Percentiles rank a stretch among this genome's conserved stretches.
Evolutionary conservation across 345 rosid genomes (phyloP).

Genomic region (Populus tremula): DNA sequence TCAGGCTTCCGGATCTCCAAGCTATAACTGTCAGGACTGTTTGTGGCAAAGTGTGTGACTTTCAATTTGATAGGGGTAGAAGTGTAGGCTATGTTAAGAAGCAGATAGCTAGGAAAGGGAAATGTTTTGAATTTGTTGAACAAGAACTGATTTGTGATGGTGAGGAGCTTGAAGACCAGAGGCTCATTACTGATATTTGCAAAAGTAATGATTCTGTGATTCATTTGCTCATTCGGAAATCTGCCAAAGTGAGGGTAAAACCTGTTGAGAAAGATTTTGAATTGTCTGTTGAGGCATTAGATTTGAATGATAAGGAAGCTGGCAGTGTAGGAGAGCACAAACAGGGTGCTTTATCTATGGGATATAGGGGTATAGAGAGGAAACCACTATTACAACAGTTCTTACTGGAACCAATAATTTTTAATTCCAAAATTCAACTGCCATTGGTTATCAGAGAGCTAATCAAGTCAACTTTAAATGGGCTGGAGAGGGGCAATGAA

Average conservation of each 20-base stretch:
- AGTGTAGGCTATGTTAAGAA: conserved; percentile 77
- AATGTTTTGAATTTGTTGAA: conserved; percentile 42
- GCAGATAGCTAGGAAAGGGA: conserved; percentile 55
- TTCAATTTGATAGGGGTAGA: conserved; percentile 58
- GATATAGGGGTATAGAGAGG: conserved; percentile 19
- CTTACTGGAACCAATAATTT: conserved; percentile 57
- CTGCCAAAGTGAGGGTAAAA: conserved; percentile 54
- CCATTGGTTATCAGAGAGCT: conserved; percentile 48
- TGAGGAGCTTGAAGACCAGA: conserved; percentile 81
- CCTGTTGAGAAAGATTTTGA: conserved; percentile 54
- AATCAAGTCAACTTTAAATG: conserved; percentile 55
- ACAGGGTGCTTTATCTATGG: conserved; percentile 12
- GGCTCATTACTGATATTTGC: conserved; percentile 58
- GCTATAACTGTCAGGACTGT: conserved; percentile 58
- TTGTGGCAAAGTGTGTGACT: conserved; percentile 60
- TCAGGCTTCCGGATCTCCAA: conserved; percentile 63
- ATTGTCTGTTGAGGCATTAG: conserved; percentile 44
- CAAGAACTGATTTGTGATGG: conserved; percentile 66
- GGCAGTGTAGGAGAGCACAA: conserved; percentile 25
- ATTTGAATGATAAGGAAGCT: conserved; percentile 23
- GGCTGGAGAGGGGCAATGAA: conserved; percentile 58
- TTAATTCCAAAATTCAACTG: conserved; percentile 37
- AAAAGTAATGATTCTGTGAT: conserved; percentile 50
- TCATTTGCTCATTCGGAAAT: conserved; percentile 54
- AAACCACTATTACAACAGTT: conserved; percentile 30